phyloP scores from a whole-genome alignment of 2,329 filamentous ascomycete species.

The Rutstroemia sp. region DNA sequence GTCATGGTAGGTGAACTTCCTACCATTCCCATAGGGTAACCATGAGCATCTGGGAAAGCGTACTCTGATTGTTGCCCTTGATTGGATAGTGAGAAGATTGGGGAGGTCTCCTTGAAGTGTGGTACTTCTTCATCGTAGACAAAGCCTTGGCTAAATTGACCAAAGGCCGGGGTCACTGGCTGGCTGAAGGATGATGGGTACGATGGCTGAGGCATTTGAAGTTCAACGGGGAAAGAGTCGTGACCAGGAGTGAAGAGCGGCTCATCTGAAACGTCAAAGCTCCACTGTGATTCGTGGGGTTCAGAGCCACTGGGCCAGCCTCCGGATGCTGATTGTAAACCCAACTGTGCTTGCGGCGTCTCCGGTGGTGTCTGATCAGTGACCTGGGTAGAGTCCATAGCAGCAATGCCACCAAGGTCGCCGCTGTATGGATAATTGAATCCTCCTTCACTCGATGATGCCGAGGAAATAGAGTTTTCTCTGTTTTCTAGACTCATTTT shows the following conservation, averaged over 20 bases:
- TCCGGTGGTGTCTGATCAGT: slow-evolving; percentile 23
- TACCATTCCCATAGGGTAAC: slow-evolving; percentile 13
- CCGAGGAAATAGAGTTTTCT: slow-evolving; percentile 14
- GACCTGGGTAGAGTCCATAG: neutral
- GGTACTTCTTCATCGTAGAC: slow-evolving; percentile 21
- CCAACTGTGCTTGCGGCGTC: slow-evolving; percentile 22
- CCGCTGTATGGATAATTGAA: slow-evolving; percentile 11
- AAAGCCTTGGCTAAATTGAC: slow-evolving; percentile 21
- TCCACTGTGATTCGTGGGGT: slow-evolving; percentile 17
- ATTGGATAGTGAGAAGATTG: slow-evolving; percentile 20
- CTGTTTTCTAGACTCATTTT: slow-evolving; percentile 23
- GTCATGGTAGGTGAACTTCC: slow-evolving; percentile 16
- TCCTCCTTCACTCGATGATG: slow-evolving; percentile 14
- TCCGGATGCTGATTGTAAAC: slow-evolving; percentile 6
- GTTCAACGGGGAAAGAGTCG: slow-evolving; percentile 21
- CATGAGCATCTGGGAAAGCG: slow-evolving; percentile 19
- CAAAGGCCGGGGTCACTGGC: slow-evolving; percentile 28
- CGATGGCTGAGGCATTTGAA: slow-evolving; percentile 24
- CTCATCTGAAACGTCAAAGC: slow-evolving; percentile 23
- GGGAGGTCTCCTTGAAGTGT: slow-evolving; percentile 20
- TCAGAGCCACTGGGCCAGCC: slow-evolving; percentile 15
- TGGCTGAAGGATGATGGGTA: slow-evolving; percentile 24
- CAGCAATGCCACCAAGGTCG: neutral
- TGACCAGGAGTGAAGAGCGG: slow-evolving; percentile 25
- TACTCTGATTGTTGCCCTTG: slow-evolving; percentile 22